A percentile compares a stretch with the other conserved stretches of the same genome.
Evolutionary conservation across 805 yeast genomes (phyloP).

Genomic region (Candida awuae): DNA sequence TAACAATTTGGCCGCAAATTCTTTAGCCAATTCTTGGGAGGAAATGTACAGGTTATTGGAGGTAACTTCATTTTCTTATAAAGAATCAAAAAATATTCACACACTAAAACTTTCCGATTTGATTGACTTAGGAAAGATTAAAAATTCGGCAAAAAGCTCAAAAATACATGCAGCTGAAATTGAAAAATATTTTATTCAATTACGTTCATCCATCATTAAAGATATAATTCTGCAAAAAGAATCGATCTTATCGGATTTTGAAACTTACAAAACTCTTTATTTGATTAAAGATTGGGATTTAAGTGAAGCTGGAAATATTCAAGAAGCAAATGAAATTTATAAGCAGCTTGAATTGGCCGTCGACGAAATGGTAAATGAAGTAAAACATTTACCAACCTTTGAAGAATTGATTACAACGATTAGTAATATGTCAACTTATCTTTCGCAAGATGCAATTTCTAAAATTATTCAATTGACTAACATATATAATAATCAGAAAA

Average conservation of each 20-base stretch:
- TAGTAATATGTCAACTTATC: conserved; percentile 20
- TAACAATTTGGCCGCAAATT: conserved; percentile 33
- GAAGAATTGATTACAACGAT: conserved; percentile 27
- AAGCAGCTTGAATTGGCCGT: conserved; percentile 20
- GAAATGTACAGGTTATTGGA: conserved; percentile 25
- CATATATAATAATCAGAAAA: conserved; percentile 17
- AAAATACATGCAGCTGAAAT: conserved; percentile 15
- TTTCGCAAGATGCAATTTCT: conserved; percentile 20
- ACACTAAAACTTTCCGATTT: conserved; percentile 27
- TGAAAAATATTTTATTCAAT: conserved; percentile 19
- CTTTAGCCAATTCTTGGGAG: conserved; percentile 37
- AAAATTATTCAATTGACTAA: conserved; percentile 19
- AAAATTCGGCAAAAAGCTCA: conserved; percentile 27
- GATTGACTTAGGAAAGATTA: conserved; percentile 27
- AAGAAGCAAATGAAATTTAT: conserved; percentile 18
- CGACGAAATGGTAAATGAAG: conserved; percentile 15
- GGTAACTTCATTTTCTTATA: conserved; percentile 21
- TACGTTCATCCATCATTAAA: conserved; percentile 30
- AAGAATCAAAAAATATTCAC: conserved; percentile 11
- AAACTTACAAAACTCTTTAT: conserved; percentile 32
- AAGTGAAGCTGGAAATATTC: conserved; percentile 12
- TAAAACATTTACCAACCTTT: conserved; percentile 23
- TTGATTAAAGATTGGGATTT: conserved; percentile 15
- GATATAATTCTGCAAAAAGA: conserved; percentile 32
- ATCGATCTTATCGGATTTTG: conserved; percentile 34